These are phyloP conservation scores for Xylaria cubensis DNA, from an alignment of 495 filamentous ascomycete genomes.

Conservation along the genomic window DNA sequence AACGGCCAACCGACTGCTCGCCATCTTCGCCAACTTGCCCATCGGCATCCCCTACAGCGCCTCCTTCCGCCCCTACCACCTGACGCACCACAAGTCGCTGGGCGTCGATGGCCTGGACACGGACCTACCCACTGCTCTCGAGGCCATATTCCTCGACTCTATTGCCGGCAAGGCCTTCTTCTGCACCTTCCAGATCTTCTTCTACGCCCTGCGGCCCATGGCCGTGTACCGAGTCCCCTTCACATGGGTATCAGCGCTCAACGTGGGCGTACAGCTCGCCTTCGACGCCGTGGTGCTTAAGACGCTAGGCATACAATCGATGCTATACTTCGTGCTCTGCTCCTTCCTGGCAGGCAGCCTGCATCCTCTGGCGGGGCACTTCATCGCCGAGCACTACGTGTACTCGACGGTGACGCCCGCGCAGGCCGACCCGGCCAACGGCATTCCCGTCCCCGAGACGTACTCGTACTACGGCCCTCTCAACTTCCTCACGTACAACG, in stretches of 20 bases:
- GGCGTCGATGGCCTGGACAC: slow-evolving; percentile 96
- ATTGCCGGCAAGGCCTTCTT: slow-evolving; percentile 98
- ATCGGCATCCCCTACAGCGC: slow-evolving; percentile 97
- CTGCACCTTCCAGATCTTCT: slow-evolving; percentile 99
- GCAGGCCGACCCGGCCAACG: slow-evolving; percentile 65
- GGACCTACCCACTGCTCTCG: slow-evolving; percentile 89
- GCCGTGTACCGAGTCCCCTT: slow-evolving; percentile 89
- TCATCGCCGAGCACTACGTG: slow-evolving; percentile 99
- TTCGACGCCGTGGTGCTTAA: slow-evolving; percentile 78
- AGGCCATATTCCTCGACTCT: slow-evolving; percentile 95
- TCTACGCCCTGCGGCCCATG: slow-evolving; percentile 99
- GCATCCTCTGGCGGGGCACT: slow-evolving; percentile 95
- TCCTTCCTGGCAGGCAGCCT: slow-evolving; percentile 93
- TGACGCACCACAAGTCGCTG: slow-evolving; percentile 98
- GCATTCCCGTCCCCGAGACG: slow-evolving; percentile 82
- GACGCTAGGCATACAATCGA: slow-evolving; percentile 57
- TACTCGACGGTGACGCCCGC: slow-evolving; percentile 71
- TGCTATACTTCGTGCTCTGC: slow-evolving; percentile 82
- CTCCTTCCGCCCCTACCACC: slow-evolving; percentile 96
- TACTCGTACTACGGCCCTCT: slow-evolving; percentile 95
- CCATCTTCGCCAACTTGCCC: slow-evolving; percentile 92
- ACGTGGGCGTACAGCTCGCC: slow-evolving; percentile 73
- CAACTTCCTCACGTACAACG: slow-evolving; percentile 94
- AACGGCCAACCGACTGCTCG: slow-evolving; percentile 82
- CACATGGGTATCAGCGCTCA: slow-evolving; percentile 83